Evolutionary conservation across 257 asterid genomes (phyloP).

Genomic region (Leptodermis oblonga): DNA sequence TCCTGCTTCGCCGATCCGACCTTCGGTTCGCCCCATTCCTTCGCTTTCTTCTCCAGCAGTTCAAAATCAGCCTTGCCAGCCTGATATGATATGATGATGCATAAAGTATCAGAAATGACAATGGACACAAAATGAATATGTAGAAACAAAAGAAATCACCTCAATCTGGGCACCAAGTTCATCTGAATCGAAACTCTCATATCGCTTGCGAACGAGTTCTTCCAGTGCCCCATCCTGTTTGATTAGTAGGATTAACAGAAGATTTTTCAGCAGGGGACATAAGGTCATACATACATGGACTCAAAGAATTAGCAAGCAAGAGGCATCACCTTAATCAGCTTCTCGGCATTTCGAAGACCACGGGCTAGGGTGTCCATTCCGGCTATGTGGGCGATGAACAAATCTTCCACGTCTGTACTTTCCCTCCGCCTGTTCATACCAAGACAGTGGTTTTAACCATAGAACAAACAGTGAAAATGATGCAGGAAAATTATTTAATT

Average conservation of each 20-base stretch:
- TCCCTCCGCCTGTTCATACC: conserved; percentile 68
- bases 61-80: conserved; percentile 94
- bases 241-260: background rate
- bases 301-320: background rate
- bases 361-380: conserved; percentile 97
- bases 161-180: conserved; percentile 77
- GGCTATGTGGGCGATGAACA: conserved; percentile 87
- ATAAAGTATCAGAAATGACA: background rate
- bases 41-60: conserved; percentile 75
- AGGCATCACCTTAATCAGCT: conserved; percentile 62
- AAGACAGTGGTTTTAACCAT: background rate
- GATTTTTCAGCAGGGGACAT: background rate
- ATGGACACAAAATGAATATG: background rate
- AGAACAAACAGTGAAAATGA: background rate
- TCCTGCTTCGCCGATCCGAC: conserved; percentile 94
- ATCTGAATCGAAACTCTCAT: conserved; percentile 79
- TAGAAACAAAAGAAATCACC: conserved; percentile 29
- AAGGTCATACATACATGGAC: background rate
- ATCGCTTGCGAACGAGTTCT: conserved; percentile 77
- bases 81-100: conserved; percentile 39
- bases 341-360: conserved; percentile 88
- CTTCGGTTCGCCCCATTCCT: conserved; percentile 81
- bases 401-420: conserved; percentile 94
- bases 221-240: conserved; percentile 65
- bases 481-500: background rate